phyloP scores from a whole-genome alignment of 768 basidiomycete genomes.

The Solioccasus polychromus region DNA sequence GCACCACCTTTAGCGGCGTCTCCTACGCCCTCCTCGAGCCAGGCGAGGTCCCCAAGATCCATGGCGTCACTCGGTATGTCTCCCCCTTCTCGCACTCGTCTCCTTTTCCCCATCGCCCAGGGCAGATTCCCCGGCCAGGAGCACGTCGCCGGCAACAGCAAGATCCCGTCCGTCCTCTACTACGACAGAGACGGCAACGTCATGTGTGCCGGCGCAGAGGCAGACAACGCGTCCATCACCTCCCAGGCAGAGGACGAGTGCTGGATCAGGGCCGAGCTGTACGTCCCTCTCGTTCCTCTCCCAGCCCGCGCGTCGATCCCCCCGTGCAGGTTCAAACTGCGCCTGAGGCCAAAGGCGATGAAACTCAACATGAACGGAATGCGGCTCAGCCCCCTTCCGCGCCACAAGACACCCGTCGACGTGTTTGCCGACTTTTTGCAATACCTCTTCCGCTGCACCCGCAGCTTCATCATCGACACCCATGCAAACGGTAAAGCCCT shows the following conservation, averaged over 20 bases:
- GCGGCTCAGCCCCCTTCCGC: conserved; percentile 66
- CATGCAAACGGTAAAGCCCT: conserved; percentile 70
- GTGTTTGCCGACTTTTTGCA: conserved; percentile 79
- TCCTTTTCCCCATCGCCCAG: conserved; percentile 14
- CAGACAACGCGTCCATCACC: conserved; percentile 54
- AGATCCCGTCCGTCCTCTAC: conserved; percentile 77
- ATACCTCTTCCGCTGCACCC: conserved; percentile 73
- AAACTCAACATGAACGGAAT: conserved; percentile 82
- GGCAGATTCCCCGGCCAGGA: conserved; percentile 79
- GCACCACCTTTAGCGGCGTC: conserved; percentile 80
- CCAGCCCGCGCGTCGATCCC: background rate
- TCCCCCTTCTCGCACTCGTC: background rate
- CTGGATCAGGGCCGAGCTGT: conserved; percentile 79
- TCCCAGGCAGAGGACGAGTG: conserved; percentile 74
- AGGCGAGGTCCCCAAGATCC: conserved; percentile 75
- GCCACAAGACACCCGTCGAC: conserved; percentile 63
- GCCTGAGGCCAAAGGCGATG: conserved; percentile 74
- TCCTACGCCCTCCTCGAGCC: conserved; percentile 84
- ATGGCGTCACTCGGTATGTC: conserved; percentile 72
- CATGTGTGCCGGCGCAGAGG: conserved; percentile 76
- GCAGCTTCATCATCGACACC: conserved; percentile 75
- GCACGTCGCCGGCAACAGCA: conserved; percentile 81
- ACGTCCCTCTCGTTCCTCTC: conserved; percentile 26
- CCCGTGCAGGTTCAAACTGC: conserved; percentile 67
- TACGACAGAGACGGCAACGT: conserved; percentile 65